Evolutionary conservation across 805 yeast genomes (phyloP), one percentile per base, ranked within the genome.

Genomic region (Gaillardinia entomophila): DNA sequence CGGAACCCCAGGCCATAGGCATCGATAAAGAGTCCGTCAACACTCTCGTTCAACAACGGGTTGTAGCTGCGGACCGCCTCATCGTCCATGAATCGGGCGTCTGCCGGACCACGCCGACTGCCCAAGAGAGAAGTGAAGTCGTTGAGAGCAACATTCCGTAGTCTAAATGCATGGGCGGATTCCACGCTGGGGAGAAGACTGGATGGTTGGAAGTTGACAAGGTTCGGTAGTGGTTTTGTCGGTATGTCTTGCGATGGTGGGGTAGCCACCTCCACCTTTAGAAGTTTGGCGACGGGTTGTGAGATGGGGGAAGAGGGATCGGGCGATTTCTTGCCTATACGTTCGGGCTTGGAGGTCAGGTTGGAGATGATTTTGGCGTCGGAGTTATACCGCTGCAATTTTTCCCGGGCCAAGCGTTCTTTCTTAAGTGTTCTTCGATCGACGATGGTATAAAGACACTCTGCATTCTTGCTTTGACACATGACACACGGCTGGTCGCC

Each of bases 381-480:
- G n/a, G n/a, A n/a, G n/a, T n/a, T n/a, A n/a, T n/a, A n/a, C n/a
- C n/a, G n/a, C n/a, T n/a, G n/a, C n/a, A n/a, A n/a, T 10, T 19
- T 19, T 19, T 19, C 13, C 12, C 28, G 16, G 20, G 52, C 49
- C 38, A 46, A 28, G 13, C 52, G 24, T 35, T 50, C 53, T 4
- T 45, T 43, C 31, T 49, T 50, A 22, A 50, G 38, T 3, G 50
- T 42, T 16, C 55, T 24, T 30, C 42, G 47, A 30, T 50, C 55
- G n/a, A 49, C 32, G 11, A 45, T 42, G 28, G 50, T 47, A 25
- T 42, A 50, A 20, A 40, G 32, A 35, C 55, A 50, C n/a, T 41
- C 44, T n/a, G 31, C 26, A 3, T 46, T 48, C 30, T 45, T 50
- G 24, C 34, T 43, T 7, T 30, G 14, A 32, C 55, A 50, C 14